Conservation (phyloP, 495 filamentous ascomycete species). For the Daldinia bambusicola region DNA sequence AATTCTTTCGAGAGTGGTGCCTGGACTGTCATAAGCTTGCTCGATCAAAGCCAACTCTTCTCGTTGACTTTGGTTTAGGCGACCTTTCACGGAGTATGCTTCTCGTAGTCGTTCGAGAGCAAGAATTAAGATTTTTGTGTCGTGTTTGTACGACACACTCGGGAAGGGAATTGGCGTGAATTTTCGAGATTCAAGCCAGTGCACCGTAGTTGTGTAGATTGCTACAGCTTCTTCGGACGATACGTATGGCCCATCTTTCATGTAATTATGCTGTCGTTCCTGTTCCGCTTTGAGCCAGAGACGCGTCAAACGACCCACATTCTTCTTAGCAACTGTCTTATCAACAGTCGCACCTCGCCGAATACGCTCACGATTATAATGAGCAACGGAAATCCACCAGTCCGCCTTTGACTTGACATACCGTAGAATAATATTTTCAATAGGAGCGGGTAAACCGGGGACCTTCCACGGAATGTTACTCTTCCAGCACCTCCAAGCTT, state of each 20-base stretch:
- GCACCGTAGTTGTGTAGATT: constrained; percentile 98
- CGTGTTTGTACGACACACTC: constrained; percentile 99
- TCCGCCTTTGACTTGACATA: constrained; percentile 99
- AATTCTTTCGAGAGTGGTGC: constrained; percentile 94
- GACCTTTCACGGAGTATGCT: constrained; percentile 96
- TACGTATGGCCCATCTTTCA: constrained; percentile 99
- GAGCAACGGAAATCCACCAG: constrained; percentile 99
- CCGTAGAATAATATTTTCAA: constrained; percentile 97
- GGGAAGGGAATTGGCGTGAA: constrained; percentile 99
- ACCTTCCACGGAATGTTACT: constrained; percentile 99
- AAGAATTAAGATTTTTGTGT: constrained; percentile 98
- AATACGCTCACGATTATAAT: constrained; percentile 98
- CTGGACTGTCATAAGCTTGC: constrained; percentile 97
- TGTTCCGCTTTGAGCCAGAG: constrained; percentile 99
- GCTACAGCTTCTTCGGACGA: constrained; percentile 98
- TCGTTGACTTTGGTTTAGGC: constrained; percentile 96
- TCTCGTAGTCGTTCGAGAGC: constrained; percentile 94
- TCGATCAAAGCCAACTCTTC: constrained; percentile 98
- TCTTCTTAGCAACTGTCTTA: constrained; percentile 99
- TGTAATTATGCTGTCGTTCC: constrained; percentile 98
- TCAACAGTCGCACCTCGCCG: constrained; percentile 95
- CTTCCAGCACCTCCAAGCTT: constrained; percentile 99
- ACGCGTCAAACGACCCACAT: constrained; percentile 91
- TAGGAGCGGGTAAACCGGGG: constrained; percentile 92
- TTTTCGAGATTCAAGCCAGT: constrained; percentile 98